Conservation (phyloP, 2,329 filamentous ascomycete species). For the Clonostachys sp. region DNA sequence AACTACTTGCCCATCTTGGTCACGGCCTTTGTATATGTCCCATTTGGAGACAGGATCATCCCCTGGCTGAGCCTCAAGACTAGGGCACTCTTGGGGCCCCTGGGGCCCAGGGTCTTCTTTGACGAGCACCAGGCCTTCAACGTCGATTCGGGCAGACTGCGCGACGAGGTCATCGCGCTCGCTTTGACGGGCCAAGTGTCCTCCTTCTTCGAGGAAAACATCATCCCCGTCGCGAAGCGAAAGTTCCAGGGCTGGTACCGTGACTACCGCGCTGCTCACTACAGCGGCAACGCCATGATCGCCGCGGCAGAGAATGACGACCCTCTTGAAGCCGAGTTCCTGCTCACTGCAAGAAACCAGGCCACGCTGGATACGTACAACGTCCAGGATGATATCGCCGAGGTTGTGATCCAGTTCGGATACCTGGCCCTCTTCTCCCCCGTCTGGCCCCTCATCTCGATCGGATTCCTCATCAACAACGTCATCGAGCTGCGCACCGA, state of each 20-base stretch:
- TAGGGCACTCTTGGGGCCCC: not conserved
- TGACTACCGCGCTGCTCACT: conserved; percentile 21
- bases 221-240: conserved; percentile 66
- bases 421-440: conserved; percentile 71
- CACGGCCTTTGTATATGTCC: conserved; percentile 76
- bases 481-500: conserved; percentile 75
- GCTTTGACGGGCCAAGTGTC: conserved; percentile 70
- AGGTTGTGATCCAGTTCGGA: conserved; percentile 71
- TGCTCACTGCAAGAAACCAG: conserved; percentile 61
- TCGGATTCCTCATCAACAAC: conserved; percentile 72
- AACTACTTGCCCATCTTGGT: conserved; percentile 73
- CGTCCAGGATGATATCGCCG: conserved; percentile 67
- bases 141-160: conserved; percentile 61
- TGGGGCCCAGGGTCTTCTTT: not conserved
- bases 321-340: conserved; percentile 59
- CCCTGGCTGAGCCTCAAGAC: conserved; percentile 44
- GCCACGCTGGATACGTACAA: conserved; percentile 66
- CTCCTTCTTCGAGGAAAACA: conserved; percentile 66
- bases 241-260: conserved; percentile 41
- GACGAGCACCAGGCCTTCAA: conserved; percentile 35
- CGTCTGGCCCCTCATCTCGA: conserved; percentile 69
- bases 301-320: conserved; percentile 45
- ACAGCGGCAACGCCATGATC: conserved; percentile 37
- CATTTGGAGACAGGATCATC: conserved; percentile 63
- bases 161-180: conserved; percentile 71